A percentile compares a stretch with the other conserved stretches of the same genome.
phyloP scores from a whole-genome alignment of 2,329 filamentous ascomycete genomes.

The Trematosphaeria pertusa region DNA sequence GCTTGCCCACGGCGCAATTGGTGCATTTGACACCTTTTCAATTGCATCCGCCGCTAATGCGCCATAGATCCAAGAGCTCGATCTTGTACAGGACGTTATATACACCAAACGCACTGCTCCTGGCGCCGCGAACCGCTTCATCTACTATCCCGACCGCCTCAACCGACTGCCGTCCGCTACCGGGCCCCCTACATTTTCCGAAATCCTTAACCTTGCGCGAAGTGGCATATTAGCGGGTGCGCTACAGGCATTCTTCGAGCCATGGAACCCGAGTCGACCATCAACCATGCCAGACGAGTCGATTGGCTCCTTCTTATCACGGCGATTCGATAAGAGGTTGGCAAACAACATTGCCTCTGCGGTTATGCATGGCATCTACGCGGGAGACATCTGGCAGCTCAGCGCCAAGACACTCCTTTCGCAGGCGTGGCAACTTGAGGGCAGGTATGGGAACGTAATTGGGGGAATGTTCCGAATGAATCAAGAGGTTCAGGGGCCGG shows the following conservation, averaged over 20 bases:
- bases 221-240: constrained; percentile 64
- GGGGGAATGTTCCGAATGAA: constrained; percentile 31
- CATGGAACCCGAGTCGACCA: constrained; percentile 40
- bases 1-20: constrained; percentile 73
- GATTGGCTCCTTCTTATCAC: constrained; percentile 69
- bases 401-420: constrained; percentile 73
- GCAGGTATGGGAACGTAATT: constrained; percentile 41
- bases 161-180: constrained; percentile 53
- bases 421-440: constrained; percentile 58
- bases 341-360: constrained; percentile 79
- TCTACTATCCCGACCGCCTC: constrained; percentile 88
- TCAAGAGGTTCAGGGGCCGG: constrained; percentile 10
- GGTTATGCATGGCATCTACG: constrained; percentile 85
- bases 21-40: too few species aligned
- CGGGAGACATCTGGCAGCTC: constrained; percentile 82
- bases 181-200: constrained; percentile 29
- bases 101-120: constrained; percentile 59
- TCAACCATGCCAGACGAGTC: constrained; percentile 67
- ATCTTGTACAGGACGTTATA: constrained; percentile 63
- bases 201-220: constrained; percentile 49
- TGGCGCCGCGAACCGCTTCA: constrained; percentile 70
- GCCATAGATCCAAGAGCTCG: constrained; percentile 63
- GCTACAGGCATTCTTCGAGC: constrained; percentile 48
- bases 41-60: too few species aligned
- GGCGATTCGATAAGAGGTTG: constrained; percentile 61